These are phyloP conservation scores for Sarcodon aspratus DNA, from an alignment of 768 basidiomycete species.

Conservation along the genomic window DNA sequence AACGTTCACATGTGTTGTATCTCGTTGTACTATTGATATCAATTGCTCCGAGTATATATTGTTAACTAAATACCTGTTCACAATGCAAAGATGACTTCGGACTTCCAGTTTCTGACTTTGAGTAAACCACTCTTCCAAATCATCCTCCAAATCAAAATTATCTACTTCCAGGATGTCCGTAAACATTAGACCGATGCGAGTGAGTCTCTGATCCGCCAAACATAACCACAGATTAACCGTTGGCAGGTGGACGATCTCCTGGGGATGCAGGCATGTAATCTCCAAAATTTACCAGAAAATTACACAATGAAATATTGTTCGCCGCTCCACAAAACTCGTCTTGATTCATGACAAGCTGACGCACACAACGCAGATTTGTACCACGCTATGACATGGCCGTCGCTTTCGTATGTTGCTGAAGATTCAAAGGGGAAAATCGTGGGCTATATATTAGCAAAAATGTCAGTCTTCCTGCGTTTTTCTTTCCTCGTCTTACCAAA, in stretches of 20 bases:
- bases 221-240: slow-evolving; percentile 2
- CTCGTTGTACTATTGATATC: neutral
- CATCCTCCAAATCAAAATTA: no score
- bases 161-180: neutral
- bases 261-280: slow-evolving; percentile 90
- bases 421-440: slow-evolving; percentile 84
- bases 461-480: slow-evolving; percentile 36
- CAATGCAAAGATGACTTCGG: neutral
- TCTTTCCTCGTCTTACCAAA: neutral
- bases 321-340: slow-evolving; percentile 10
- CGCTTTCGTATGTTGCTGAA: slow-evolving; percentile 87
- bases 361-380: slow-evolving; percentile 55
- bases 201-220: neutral
- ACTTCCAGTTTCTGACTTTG: neutral
- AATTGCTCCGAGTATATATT: neutral
- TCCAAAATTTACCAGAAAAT: slow-evolving; percentile 90
- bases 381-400: slow-evolving; percentile 86
- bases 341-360: neutral
- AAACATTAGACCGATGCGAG: neutral
- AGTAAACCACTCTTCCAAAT: neutral
- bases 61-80: neutral
- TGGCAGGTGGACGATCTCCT: slow-evolving; percentile 74
- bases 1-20: neutral
- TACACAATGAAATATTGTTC: slow-evolving; percentile 74
- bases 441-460: slow-evolving; percentile 93